Evolutionary conservation across 371 early-diverging fungal genomes (phyloP), one percentile per base, ranked within the genome.

Genomic region (Mucor racemosus): DNA sequence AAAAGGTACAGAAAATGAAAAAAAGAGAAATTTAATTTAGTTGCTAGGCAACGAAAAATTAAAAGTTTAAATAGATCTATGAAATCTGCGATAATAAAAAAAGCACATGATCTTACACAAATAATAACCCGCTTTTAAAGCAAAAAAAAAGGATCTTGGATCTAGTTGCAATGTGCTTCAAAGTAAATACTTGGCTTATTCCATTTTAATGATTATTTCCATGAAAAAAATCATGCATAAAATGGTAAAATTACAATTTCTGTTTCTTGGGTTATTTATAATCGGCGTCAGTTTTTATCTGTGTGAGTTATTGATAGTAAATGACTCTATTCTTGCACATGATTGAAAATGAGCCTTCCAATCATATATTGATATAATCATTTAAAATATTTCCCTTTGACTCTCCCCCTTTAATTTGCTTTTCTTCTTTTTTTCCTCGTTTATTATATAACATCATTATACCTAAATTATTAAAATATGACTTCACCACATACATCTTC

Each of bases 1-100:
- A 58, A 41, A 19, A 64, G 33, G 58, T 39, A 58, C 34, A 50
- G 41, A 54, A 50, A 54, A 40, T 44, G 39, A 26, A 38, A 38
- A 44, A 46, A 59, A 19, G 54, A 54, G 35, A n/a, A 41, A 56
- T 55, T 26, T 41, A 44, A 56, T 57, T 11, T 0, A 38, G 26
- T 26, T 34, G 46, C 34, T 35, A 44, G 44, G 44, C 35, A 44
- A 64, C 31, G 36, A 62, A 50, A 62, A 53, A 19, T 26, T 26
- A 64, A 65, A 57, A 65, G 40, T 33, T 62, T 61, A 48, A 46
- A 46, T 61, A 46, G 46, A 61, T 48, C 17, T 41, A 26, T 59
- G 26, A n/a, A 21, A 21, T 42, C 42, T 42, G 42, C 15, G 48
- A 6, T 17, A 17, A 17, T 17, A 44, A 44, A 44, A 44, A 44